Evolutionary conservation across 768 basidiomycete species (phyloP), one percentile per base, ranked within the genome.

Genomic region (Hysterangium stoloniferum): DNA sequence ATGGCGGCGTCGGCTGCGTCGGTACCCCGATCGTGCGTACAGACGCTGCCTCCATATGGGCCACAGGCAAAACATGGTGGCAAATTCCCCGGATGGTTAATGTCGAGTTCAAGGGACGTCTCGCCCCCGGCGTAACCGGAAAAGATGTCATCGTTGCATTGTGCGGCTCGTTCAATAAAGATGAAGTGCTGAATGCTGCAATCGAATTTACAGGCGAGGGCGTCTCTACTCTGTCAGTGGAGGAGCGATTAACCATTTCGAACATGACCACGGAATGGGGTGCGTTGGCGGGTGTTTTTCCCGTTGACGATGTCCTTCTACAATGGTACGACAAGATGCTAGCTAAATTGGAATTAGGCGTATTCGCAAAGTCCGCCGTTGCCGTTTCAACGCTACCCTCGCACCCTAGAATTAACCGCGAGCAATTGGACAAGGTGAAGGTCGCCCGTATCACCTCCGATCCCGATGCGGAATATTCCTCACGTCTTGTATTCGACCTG

Each of bases 211-310:
- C 84, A 0, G 96, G 96, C 9, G 83, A 88, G 29, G 96, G 96
- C 22, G 75, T 97, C 8, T 62, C 77, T 15, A 74, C 79, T 15
- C 72, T 99, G 43, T 68, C 79, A 4, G 77, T 99, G 48, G 95
- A 99, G 61, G 94, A 98, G 58, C 80, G 96, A 35, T 74, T 99
- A 40, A 94, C 95, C 0, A 98, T 98, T 57, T 74, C 93, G n/a
- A 98, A 99, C 66, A 99, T 98, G 96, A 98, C 96, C 4, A 98
- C 96, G 27, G 96, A 99, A 66, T 99, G 96, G 96, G 96, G 96
- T 37, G 96, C 96, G 2, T 77, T 99, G 2, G 93, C 80, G 6
- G 96, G 96, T 28, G 81, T 96, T 6, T 98, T 99, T 72, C 94
- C 95, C 0, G 83, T 90, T 4, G 96, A 99, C 61, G 73, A 80